Conservation (phyloP, 768 basidiomycete species). For the Lactarius psammicola region DNA sequence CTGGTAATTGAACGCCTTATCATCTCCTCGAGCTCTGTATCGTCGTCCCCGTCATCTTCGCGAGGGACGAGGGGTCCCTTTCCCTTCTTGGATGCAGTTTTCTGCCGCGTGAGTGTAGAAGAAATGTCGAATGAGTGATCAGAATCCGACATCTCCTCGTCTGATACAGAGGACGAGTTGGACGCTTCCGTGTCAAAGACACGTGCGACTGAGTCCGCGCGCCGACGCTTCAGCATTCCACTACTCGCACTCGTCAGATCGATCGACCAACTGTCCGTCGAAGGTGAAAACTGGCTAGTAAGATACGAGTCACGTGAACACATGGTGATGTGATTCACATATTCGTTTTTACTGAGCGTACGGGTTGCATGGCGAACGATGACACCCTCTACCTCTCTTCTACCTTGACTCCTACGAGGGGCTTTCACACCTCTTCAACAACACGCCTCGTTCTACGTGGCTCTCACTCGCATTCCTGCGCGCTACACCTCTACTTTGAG, state of each 20-base stretch:
- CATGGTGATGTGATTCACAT: too few species aligned
- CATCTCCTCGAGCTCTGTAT: slow-evolving; percentile 58
- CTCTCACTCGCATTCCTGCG: not conserved
- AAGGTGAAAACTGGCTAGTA: not conserved
- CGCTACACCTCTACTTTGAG: not conserved
- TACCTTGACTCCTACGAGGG: slow-evolving; percentile 6
- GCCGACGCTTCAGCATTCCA: slow-evolving; percentile 13
- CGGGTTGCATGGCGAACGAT: not conserved
- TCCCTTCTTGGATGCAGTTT: slow-evolving; percentile 2
- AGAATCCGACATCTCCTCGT: slow-evolving; percentile 24
- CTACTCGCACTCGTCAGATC: not conserved
- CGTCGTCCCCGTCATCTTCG: slow-evolving; percentile 44
- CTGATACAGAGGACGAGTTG: slow-evolving; percentile 11
- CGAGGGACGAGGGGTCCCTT: slow-evolving; percentile 11
- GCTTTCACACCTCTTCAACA: slow-evolving; percentile 20
- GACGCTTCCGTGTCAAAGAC: slow-evolving; percentile 3
- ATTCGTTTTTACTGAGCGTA: too few species aligned
- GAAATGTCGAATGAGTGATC: slow-evolving; percentile 62
- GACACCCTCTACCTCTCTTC: slow-evolving; percentile 8
- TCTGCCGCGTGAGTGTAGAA: slow-evolving; percentile 45
- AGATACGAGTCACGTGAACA: not conserved
- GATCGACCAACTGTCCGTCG: not conserved
- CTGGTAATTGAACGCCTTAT: slow-evolving; percentile 69
- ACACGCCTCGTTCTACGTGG: slow-evolving; percentile 14
- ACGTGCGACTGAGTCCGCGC: not conserved